Conservation (phyloP, 805 yeast genomes). For the Myxozyma geophila region DNA sequence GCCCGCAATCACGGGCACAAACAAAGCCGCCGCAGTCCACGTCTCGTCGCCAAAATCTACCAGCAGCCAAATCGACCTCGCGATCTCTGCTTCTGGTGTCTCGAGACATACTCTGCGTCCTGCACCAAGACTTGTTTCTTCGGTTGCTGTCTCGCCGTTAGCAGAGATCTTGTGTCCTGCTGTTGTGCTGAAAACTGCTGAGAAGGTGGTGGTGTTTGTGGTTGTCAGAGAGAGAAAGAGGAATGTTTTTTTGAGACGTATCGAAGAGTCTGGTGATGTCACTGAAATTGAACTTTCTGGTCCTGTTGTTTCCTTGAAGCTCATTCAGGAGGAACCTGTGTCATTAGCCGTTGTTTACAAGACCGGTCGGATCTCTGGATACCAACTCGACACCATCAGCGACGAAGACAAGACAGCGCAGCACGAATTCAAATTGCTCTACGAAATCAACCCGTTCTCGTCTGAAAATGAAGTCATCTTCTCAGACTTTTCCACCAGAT, state of each 20-base stretch:
- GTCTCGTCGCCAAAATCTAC: slow-evolving; percentile 28
- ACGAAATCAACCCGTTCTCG: slow-evolving; percentile 5
- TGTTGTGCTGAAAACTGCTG: not conserved
- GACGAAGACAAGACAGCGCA: slow-evolving; percentile 10
- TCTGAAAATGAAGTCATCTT: slow-evolving; percentile 4
- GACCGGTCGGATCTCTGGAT: slow-evolving; percentile 23
- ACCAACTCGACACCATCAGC: not conserved
- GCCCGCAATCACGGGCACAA: slow-evolving; percentile 9
- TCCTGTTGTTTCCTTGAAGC: slow-evolving; percentile 5
- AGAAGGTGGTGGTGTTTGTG: slow-evolving; percentile 17
- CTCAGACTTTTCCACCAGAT: not conserved
- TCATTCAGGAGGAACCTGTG: not conserved
- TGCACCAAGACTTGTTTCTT: slow-evolving; percentile 29
- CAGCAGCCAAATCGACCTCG: slow-evolving; percentile 21
- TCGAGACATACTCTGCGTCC: slow-evolving; percentile 26
- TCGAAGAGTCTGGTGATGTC: slow-evolving; percentile 22
- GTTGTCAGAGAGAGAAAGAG: slow-evolving; percentile 27
- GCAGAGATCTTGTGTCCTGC: slow-evolving; percentile 33
- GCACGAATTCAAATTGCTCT: slow-evolving; percentile 7
- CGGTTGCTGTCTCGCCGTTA: slow-evolving; percentile 34
- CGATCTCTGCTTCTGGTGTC: slow-evolving; percentile 28
- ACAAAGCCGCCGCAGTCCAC: slow-evolving; percentile 9
- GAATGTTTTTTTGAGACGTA: slow-evolving; percentile 19
- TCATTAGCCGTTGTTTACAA: slow-evolving; percentile 16
- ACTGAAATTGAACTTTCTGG: slow-evolving; percentile 13